A percentile compares a stretch with the other conserved stretches of the same genome.
These are phyloP conservation scores for Phytophthora multivora DNA, from an alignment of 352 stramenopile species.

Conservation along the genomic window DNA sequence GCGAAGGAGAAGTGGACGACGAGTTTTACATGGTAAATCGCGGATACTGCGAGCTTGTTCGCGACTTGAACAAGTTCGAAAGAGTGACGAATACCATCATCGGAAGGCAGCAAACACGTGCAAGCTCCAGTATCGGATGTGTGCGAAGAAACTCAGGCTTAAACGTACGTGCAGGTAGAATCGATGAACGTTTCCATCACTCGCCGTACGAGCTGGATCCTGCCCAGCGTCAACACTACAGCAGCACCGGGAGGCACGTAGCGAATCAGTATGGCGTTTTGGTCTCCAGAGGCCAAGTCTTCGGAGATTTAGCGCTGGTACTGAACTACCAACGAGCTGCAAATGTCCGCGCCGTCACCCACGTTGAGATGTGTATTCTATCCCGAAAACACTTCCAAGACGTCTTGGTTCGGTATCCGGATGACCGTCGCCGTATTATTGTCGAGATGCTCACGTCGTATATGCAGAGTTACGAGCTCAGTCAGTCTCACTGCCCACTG, in stretches of 20 bases:
- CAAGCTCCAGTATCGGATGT: background rate
- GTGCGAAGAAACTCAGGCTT: background rate
- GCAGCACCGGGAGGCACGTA: background rate
- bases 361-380: slow-evolving; percentile 63
- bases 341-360: slow-evolving; percentile 46
- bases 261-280: slow-evolving; percentile 5
- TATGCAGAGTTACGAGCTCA: slow-evolving; percentile 37
- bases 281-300: slow-evolving; percentile 35
- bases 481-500: slow-evolving; percentile 25
- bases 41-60: slow-evolving; percentile 51
- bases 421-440: slow-evolving; percentile 33
- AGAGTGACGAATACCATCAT: slow-evolving; percentile 25
- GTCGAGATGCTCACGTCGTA: slow-evolving; percentile 37
- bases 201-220: slow-evolving; percentile 29
- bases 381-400: slow-evolving; percentile 42
- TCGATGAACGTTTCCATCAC: slow-evolving; percentile 11
- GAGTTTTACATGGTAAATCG: slow-evolving; percentile 80
- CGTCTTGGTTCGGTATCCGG: slow-evolving; percentile 39
- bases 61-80: slow-evolving; percentile 36
- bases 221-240: slow-evolving; percentile 23
- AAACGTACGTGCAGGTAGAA: background rate
- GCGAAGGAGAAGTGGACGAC: slow-evolving; percentile 57
- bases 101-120: background rate
- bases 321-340: slow-evolving; percentile 56
- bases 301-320: slow-evolving; percentile 60